phyloP scores from a whole-genome alignment of 2,329 filamentous ascomycete species.

The Aureobasidium pullulans region DNA sequence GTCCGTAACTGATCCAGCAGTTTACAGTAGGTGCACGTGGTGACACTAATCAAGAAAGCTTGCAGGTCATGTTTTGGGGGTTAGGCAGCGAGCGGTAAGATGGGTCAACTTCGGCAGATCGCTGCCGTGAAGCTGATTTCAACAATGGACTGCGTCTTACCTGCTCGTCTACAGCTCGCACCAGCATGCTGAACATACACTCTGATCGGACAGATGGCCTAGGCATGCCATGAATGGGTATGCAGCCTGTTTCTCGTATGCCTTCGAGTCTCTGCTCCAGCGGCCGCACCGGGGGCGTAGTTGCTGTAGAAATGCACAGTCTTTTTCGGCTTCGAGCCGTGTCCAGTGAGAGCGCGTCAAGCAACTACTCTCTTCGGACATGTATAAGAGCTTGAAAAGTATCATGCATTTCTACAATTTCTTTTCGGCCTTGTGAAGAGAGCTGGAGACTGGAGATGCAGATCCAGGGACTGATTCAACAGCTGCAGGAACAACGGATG shows the following conservation, averaged over 20 bases:
- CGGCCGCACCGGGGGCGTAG: too few relatives aligned
- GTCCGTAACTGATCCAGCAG: constrained; percentile 3
- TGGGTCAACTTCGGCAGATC: background rate
- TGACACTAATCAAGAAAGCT: background rate
- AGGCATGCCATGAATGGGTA: background rate
- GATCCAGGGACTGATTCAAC: too few relatives aligned
- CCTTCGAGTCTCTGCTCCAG: too few relatives aligned
- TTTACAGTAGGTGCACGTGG: background rate
- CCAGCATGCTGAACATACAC: too few relatives aligned
- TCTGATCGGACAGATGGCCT: too few relatives aligned
- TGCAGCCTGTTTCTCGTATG: too few relatives aligned
- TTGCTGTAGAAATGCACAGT: background rate
- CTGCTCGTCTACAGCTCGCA: too few relatives aligned
- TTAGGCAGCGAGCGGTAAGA: constrained; percentile 2
- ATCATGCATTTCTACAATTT: background rate
- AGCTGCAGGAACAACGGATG: constrained; percentile 10
- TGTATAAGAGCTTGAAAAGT: background rate
- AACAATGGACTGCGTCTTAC: too few relatives aligned
- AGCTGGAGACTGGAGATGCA: too few relatives aligned
- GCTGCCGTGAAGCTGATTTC: too few relatives aligned
- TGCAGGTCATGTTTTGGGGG: background rate
- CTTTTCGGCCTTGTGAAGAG: too few relatives aligned
- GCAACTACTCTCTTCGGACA: background rate
- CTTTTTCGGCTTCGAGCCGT: background rate
- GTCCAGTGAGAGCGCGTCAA: background rate